Evolutionary conservation across 208 protist species (phyloP), one percentile per base, ranked within the genome.

Genomic region (Trypanosoma melophagium): DNA sequence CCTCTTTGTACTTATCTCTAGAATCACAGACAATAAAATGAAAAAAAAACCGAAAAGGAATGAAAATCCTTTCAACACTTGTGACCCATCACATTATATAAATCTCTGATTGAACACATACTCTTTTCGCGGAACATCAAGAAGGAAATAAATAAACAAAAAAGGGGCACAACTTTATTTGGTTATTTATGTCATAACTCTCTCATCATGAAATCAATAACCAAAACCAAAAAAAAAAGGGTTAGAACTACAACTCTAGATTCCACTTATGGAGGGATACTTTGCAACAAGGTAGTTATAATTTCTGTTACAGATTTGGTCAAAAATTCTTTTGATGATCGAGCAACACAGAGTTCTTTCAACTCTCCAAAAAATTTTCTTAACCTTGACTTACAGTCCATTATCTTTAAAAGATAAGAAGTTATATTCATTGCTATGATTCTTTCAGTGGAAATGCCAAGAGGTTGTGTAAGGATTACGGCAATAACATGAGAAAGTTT

Each of bases 371-470:
- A 53, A 35, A 63, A 63, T 12, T 41, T 17, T 35, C 42, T 49
- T 24, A 63, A 21, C 2, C 12, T n/a, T 8, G 25, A 38, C 5
- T 41, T 52, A 38, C 42, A 40, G 5, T n/a, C 14, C 9, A 22
- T 13, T 40, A 49, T 31, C 10, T 52, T n/a, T 21, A 21, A 53
- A 9, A 50, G n/a, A 52, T 52, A 52, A 24, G 31, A 35, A 40
- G 58, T 52, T 28, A 63, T 53, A 38, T 25, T 52, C n/a, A 63
- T 51, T 16, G 58, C 41, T 41, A 63, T 52, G n/a, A 5, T 28
- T 49, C 3, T 7, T 7, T 53, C 17, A 8, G 13, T 38, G 24
- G 16, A 24, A 17, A 49, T 31, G 35, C 25, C 52, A 35, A 8
- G 22, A 28, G 58, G 19, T 51, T 28, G 28, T 25, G 21, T 25